Evolutionary conservation across 345 rosid species (phyloP).

Genomic region (Anastatica hierochuntica): DNA sequence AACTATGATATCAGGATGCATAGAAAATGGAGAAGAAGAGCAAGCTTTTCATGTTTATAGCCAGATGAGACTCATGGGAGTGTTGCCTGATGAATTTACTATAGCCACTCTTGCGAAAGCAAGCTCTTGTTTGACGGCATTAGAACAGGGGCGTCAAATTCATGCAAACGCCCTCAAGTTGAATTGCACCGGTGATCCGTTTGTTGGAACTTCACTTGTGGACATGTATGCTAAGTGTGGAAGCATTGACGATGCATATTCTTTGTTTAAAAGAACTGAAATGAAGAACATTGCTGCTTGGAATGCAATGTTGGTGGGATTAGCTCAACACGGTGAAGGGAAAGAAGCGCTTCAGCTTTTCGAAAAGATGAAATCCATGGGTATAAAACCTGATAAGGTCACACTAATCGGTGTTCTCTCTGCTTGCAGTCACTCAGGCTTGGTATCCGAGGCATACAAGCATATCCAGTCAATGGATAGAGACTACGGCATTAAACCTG

Average conservation of each 20-base stretch:
- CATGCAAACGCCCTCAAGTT: conserved; percentile 52
- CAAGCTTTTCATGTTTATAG: conserved; percentile 40
- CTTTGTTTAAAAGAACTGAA: conserved; percentile 34
- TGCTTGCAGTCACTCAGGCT: conserved; percentile 50
- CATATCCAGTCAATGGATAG: conserved; percentile 33
- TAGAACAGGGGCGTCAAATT: conserved; percentile 58
- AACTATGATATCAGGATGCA: conserved; percentile 56
- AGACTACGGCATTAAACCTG: conserved; percentile 44
- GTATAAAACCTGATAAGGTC: conserved; percentile 36
- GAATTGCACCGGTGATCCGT: conserved; percentile 34
- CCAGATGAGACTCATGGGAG: conserved; percentile 47
- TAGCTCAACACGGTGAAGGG: conserved; percentile 49
- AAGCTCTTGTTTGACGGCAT: conserved; percentile 42
- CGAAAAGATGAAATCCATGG: conserved; percentile 28
- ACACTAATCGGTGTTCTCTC: conserved; percentile 43
- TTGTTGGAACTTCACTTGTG: conserved; percentile 45
- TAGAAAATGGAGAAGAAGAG: conserved; percentile 53
- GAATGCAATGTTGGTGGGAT: conserved; percentile 50
- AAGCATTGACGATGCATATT: conserved; percentile 42
- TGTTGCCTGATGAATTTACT: conserved; percentile 51
- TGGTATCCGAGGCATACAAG: conserved; percentile 38
- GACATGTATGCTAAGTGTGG: conserved; percentile 78
- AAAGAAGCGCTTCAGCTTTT: conserved; percentile 45
- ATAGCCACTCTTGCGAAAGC: conserved; percentile 55
- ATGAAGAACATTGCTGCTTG: conserved; percentile 29